These are phyloP conservation scores for Kluyveromyces lactis DNA, from an alignment of 805 yeast species.

Conservation along the genomic window DNA sequence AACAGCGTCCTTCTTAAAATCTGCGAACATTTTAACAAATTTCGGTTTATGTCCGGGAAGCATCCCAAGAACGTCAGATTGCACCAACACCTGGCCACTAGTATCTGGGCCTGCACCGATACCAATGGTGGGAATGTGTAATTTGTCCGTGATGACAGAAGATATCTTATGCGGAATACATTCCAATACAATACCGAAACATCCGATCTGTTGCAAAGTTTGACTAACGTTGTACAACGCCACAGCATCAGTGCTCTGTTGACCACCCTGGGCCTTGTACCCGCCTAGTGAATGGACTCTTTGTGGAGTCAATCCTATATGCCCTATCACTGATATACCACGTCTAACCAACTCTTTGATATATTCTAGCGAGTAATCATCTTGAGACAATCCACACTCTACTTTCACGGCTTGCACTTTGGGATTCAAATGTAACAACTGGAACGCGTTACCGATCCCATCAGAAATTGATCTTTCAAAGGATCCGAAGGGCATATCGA, in stretches of 20 bases:
- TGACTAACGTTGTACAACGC: slow-evolving; percentile 58
- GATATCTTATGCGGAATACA: slow-evolving; percentile 79
- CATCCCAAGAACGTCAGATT: slow-evolving; percentile 78
- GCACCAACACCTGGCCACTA: slow-evolving; percentile 85
- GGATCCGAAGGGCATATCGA: slow-evolving; percentile 85
- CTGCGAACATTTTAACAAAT: slow-evolving; percentile 66
- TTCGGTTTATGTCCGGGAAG: slow-evolving; percentile 48
- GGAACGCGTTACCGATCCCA: slow-evolving; percentile 67
- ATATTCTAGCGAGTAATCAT: slow-evolving; percentile 41
- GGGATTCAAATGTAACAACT: slow-evolving; percentile 22
- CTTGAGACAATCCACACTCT: slow-evolving; percentile 54
- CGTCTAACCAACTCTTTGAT: slow-evolving; percentile 48
- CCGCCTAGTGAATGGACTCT: slow-evolving; percentile 74
- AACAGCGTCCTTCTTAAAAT: slow-evolving; percentile 41
- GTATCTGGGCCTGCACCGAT: slow-evolving; percentile 88
- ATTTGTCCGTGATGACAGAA: slow-evolving; percentile 45
- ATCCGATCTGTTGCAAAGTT: slow-evolving; percentile 67
- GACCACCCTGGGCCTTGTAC: slow-evolving; percentile 75
- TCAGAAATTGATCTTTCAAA: slow-evolving; percentile 58
- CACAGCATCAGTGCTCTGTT: slow-evolving; percentile 42
- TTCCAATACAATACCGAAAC: slow-evolving; percentile 66
- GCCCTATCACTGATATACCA: slow-evolving; percentile 89
- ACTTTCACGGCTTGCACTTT: slow-evolving; percentile 41
- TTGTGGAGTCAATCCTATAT: slow-evolving; percentile 90
- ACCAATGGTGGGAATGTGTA: slow-evolving; percentile 80